A percentile compares a stretch with the other conserved stretches of the same genome.
These are phyloP conservation scores for Talaromyces atroroseus DNA, from an alignment of 2,329 filamentous ascomycete genomes.

Conservation along the genomic window DNA sequence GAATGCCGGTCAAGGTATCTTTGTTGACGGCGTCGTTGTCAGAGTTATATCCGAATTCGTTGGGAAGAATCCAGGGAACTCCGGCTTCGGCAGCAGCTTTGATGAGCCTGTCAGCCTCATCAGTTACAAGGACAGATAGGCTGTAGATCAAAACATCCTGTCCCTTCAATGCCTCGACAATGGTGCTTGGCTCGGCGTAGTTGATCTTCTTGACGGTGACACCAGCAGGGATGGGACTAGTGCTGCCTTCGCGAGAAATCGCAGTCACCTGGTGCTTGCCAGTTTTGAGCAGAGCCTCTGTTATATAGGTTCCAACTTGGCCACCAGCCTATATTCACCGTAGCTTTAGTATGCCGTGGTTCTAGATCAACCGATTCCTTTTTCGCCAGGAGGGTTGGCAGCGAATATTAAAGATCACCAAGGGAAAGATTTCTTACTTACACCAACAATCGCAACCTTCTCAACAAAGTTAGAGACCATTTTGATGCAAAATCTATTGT, in stretches of 20 bases:
- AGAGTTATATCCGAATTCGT: constrained; percentile 36
- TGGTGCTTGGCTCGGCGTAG: constrained; percentile 24
- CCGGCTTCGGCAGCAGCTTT: constrained; percentile 52
- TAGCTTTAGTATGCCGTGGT: constrained; percentile 14
- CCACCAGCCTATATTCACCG: constrained; percentile 28
- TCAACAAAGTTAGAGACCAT: constrained; percentile 26
- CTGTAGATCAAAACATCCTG: constrained; percentile 57
- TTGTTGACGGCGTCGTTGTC: constrained; percentile 29
- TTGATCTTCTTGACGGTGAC: constrained; percentile 1
- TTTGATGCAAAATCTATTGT: constrained; percentile 14
- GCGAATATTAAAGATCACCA: neutral
- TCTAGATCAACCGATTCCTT: neutral
- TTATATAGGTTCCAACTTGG: constrained; percentile 26
- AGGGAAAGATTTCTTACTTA: constrained; percentile 17
- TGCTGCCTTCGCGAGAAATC: constrained; percentile 4
- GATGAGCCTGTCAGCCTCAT: constrained; percentile 44
- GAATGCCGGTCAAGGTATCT: constrained; percentile 27
- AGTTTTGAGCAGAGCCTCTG: constrained; percentile 6
- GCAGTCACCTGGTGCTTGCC: constrained; percentile 6
- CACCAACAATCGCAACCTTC: constrained; percentile 36
- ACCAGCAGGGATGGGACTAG: constrained; percentile 1
- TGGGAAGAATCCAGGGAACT: constrained; percentile 54
- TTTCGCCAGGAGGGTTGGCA: neutral
- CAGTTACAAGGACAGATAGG: constrained; percentile 39
- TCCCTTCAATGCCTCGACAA: constrained; percentile 48